Evolutionary conservation across 31 red algal species (phyloP), one percentile per base, ranked within the genome.

Genomic region (Endocladia muricata): DNA sequence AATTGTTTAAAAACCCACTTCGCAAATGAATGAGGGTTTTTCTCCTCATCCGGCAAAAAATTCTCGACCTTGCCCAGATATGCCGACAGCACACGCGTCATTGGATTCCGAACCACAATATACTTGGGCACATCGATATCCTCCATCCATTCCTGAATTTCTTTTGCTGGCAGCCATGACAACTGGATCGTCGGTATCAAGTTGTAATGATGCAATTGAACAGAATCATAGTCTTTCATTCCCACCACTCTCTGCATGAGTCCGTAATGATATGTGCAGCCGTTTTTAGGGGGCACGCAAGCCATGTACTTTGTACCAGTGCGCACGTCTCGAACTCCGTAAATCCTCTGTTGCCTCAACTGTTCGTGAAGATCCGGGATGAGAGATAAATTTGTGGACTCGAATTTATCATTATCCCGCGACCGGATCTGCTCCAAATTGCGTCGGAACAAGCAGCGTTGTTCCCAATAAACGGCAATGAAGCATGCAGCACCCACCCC

Each of bases 281-380:
- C 61, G 25, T 67, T 67, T 35, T 67, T 67, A 23, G 61, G 61
- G 39, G 33, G 25, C 19, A 8, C 61, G 39, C 61, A 67, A 49
- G 44, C n/a, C n/a, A n/a, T n/a, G n/a, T n/a, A n/a, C n/a, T n/a
- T n/a, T n/a, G n/a, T n/a, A n/a, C n/a, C n/a, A n/a, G n/a, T n/a
- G n/a, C n/a, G n/a, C n/a, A n/a, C n/a, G n/a, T n/a, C n/a, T n/a
- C n/a, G n/a, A n/a, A n/a, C n/a, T n/a, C n/a, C n/a, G n/a, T n/a
- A n/a, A n/a, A n/a, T n/a, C n/a, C n/a, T n/a, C n/a, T n/a, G n/a
- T n/a, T n/a, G n/a, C n/a, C n/a, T n/a, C n/a, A n/a, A n/a, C n/a
- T n/a, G n/a, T n/a, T n/a, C n/a, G n/a, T n/a, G n/a, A n/a, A n/a
- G n/a, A n/a, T n/a, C n/a, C n/a, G n/a, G n/a, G n/a, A n/a, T n/a